A percentile compares a stretch with the other conserved stretches of the same genome.
Conservation (phyloP, 2,329 filamentous ascomycete species). For the Chlorencoelia australis region DNA sequence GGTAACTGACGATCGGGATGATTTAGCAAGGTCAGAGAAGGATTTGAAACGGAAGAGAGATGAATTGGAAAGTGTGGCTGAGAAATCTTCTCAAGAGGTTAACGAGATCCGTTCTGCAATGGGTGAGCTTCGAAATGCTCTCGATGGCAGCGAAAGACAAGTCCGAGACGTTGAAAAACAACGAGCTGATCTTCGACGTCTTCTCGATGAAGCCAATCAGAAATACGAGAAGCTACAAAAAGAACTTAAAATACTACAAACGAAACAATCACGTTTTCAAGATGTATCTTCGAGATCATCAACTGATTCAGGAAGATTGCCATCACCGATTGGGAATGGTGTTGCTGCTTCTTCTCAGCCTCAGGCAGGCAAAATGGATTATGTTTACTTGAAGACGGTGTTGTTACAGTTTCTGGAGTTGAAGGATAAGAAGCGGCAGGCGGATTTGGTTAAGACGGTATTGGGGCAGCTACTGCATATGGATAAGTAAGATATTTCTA, state of each 20-base stretch:
- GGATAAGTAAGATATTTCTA: constrained; percentile 49
- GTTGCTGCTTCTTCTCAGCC: no score
- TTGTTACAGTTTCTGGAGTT: constrained; percentile 73
- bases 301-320: constrained; percentile 27
- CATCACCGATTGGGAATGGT: constrained; percentile 18
- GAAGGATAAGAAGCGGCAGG: constrained; percentile 65
- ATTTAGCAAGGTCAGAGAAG: constrained; percentile 61
- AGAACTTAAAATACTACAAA: constrained; percentile 45
- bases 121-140: constrained; percentile 63
- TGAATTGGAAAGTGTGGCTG: constrained; percentile 62
- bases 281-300: constrained; percentile 24
- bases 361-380: constrained; percentile 23
- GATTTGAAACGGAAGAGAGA: constrained; percentile 66
- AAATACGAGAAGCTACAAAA: constrained; percentile 74
- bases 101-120: constrained; percentile 69
- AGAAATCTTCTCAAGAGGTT: constrained; percentile 61
- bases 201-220: constrained; percentile 67
- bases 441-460: constrained; percentile 63
- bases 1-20: constrained; percentile 65
- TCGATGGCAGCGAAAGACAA: constrained; percentile 83
- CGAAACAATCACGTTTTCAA: constrained; percentile 28
- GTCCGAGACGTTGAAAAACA: constrained; percentile 77
- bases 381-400: constrained; percentile 67
- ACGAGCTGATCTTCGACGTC: constrained; percentile 60
- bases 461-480: constrained; percentile 67